These are phyloP conservation scores for Lepiota subincarnata DNA, from an alignment of 768 basidiomycete species.

Conservation along the genomic window DNA sequence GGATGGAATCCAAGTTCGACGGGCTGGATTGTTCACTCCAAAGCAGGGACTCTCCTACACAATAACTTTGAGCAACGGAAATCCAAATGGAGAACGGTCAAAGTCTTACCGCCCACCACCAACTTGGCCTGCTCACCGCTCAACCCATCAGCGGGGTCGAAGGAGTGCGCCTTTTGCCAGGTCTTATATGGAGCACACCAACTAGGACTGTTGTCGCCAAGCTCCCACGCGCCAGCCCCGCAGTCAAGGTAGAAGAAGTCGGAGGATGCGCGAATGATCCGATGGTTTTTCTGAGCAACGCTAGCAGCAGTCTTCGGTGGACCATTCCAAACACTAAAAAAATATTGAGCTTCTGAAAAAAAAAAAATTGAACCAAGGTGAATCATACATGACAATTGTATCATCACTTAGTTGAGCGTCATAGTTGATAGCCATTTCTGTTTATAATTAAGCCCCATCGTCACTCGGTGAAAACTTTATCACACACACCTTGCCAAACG, in stretches of 20 bases:
- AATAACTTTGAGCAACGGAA: too few relatives aligned
- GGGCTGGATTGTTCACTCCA: constrained; percentile 74
- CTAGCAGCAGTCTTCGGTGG: constrained; percentile 50
- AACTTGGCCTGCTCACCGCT: constrained; percentile 42
- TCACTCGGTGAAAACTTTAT: not conserved
- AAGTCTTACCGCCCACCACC: constrained; percentile 62
- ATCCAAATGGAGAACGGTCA: not conserved
- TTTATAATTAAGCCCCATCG: constrained; percentile 23
- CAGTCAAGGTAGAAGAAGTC: constrained; percentile 84
- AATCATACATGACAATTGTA: constrained; percentile 52
- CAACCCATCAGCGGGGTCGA: constrained; percentile 56
- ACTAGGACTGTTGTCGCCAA: constrained; percentile 42
- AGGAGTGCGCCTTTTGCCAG: constrained; percentile 58
- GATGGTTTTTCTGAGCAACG: constrained; percentile 57
- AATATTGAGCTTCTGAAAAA: not conserved
- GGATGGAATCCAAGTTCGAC: constrained; percentile 57
- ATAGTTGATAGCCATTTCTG: constrained; percentile 65
- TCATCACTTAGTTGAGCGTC: constrained; percentile 43
- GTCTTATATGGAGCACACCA: constrained; percentile 81
- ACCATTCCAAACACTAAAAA: constrained; percentile 70
- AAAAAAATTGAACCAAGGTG: not conserved
- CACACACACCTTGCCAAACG: constrained; percentile 67
- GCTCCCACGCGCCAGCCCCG: constrained; percentile 70
- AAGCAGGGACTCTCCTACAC: constrained; percentile 47
- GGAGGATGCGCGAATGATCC: constrained; percentile 63